Evolutionary conservation across 352 stramenopile species (phyloP).

Genomic region (Lagenidium sp.): DNA sequence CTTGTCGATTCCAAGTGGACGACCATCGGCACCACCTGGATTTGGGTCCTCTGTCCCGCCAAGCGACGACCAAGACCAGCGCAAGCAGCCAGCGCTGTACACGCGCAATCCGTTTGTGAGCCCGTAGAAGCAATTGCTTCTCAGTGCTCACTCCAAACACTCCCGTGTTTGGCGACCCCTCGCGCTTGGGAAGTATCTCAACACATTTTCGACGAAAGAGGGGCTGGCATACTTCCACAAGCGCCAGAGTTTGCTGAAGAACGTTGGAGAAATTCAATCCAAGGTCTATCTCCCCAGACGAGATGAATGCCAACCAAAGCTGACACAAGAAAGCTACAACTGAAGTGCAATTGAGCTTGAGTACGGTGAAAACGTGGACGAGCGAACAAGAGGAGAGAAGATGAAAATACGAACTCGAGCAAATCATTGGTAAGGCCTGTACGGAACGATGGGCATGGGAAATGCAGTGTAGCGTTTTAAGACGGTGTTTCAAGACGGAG

Average conservation of each 20-base stretch:
- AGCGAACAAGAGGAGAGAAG: too few relatives aligned
- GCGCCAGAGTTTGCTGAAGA: too few relatives aligned
- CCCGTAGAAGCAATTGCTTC: constrained; percentile 15
- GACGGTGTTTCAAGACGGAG: too few relatives aligned
- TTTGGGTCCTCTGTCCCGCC: constrained; percentile 4
- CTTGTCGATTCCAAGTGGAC: constrained; percentile 12
- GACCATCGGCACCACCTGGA: constrained; percentile 23
- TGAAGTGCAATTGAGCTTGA: neutral
- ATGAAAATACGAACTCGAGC: too few relatives aligned
- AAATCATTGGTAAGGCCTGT: too few relatives aligned
- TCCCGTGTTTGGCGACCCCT: neutral
- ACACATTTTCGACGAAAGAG: too few relatives aligned
- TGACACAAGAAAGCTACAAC: neutral
- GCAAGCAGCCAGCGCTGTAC: constrained; percentile 21
- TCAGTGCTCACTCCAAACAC: constrained; percentile 2
- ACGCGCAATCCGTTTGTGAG: constrained; percentile 58
- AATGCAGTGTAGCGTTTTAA: too few relatives aligned
- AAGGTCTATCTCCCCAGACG: neutral
- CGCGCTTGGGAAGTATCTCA: neutral
- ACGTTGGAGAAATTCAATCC: neutral
- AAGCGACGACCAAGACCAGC: constrained; percentile 1
- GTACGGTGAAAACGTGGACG: neutral
- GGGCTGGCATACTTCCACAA: too few relatives aligned
- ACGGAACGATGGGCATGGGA: too few relatives aligned
- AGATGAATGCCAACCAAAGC: neutral